Evolutionary conservation across 805 yeast genomes (phyloP).

Genomic region (Danielia reshetovae): DNA sequence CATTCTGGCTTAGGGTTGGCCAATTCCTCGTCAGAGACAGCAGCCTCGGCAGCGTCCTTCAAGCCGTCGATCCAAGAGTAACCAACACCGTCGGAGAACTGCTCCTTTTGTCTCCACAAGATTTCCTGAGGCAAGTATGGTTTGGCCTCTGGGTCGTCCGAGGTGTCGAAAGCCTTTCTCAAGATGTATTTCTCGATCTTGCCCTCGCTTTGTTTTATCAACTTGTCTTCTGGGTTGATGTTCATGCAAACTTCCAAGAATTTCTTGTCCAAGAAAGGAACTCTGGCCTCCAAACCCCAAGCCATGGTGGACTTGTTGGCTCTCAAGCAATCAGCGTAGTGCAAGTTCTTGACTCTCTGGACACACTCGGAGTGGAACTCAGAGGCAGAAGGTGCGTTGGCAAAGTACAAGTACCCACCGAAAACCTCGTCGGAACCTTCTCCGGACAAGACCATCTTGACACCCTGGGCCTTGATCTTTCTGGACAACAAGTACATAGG

Average conservation of each 20-base stretch:
- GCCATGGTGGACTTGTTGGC: slow-evolving; percentile 99
- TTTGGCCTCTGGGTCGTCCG: slow-evolving; percentile 68
- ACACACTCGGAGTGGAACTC: slow-evolving; percentile 97
- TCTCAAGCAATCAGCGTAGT: slow-evolving; percentile 94
- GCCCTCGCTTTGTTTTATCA: slow-evolving; percentile 68
- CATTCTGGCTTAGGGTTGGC: slow-evolving; percentile 90
- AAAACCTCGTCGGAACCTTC: slow-evolving; percentile 99
- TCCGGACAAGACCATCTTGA: slow-evolving; percentile 98
- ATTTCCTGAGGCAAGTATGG: slow-evolving; percentile 96
- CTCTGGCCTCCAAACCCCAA: slow-evolving; percentile 99
- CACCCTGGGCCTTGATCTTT: slow-evolving; percentile 99
- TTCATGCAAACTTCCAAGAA: slow-evolving; percentile 91
- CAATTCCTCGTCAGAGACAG: slow-evolving; percentile 85
- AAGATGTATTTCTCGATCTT: slow-evolving; percentile 91
- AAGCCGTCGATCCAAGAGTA: slow-evolving; percentile 98
- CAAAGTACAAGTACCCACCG: slow-evolving; percentile 97
- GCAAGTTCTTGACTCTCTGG: slow-evolving; percentile 94
- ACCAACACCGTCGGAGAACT: slow-evolving; percentile 99
- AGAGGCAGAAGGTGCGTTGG: slow-evolving; percentile 87
- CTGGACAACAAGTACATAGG: slow-evolving; percentile 97
- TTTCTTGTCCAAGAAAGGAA: slow-evolving; percentile 94
- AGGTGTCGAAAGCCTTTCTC: slow-evolving; percentile 96
- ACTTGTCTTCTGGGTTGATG: slow-evolving; percentile 89
- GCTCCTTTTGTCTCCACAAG: slow-evolving; percentile 99
- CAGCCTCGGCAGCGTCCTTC: slow-evolving; percentile 89